A percentile compares a stretch with the other conserved stretches of the same genome.
Evolutionary conservation across 2,329 filamentous ascomycete genomes (phyloP).

Genomic region (Balansia obtecta): DNA sequence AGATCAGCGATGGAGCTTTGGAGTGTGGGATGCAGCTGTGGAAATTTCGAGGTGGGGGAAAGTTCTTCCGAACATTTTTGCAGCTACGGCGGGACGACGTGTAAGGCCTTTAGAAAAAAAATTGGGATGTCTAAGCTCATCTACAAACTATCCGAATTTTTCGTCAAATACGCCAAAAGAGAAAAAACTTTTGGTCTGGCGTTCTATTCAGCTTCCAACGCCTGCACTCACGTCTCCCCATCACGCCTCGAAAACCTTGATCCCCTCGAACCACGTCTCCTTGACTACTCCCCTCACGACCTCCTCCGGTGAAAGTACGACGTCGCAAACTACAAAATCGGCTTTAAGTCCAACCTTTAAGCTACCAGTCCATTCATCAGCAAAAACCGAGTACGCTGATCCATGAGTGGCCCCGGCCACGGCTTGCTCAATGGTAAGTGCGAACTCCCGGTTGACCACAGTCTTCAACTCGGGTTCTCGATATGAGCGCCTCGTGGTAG

Average conservation of each 20-base stretch:
- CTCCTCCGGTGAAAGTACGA: conserved; percentile 33
- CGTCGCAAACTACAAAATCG: conserved; percentile 42
- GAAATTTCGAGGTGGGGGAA: conserved; percentile 6
- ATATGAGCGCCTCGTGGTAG: conserved; percentile 43
- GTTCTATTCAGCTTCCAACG: neutral
- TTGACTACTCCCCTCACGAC: conserved; percentile 32
- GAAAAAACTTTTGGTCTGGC: neutral
- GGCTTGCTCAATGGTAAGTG: conserved; percentile 39
- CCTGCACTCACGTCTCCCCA: no score
- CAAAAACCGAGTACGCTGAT: conserved; percentile 45
- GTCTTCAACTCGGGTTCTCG: conserved; percentile 30
- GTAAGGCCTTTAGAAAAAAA: neutral
- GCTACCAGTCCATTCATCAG: conserved; percentile 39
- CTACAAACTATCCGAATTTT: no score
- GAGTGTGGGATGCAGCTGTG: neutral
- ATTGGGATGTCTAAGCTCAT: neutral
- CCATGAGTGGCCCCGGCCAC: conserved; percentile 41
- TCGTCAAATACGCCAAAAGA: no score
- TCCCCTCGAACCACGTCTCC: conserved; percentile 43
- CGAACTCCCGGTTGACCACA: conserved; percentile 39
- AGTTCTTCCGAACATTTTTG: conserved; percentile 2
- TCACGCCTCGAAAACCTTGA: conserved; percentile 21
- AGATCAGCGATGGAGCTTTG: conserved; percentile 1
- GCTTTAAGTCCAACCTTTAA: conserved; percentile 40
- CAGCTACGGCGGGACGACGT: no score